These are phyloP conservation scores for Fusarium sp. DNA, from an alignment of 2,329 filamentous ascomycete species.

Conservation along the genomic window DNA sequence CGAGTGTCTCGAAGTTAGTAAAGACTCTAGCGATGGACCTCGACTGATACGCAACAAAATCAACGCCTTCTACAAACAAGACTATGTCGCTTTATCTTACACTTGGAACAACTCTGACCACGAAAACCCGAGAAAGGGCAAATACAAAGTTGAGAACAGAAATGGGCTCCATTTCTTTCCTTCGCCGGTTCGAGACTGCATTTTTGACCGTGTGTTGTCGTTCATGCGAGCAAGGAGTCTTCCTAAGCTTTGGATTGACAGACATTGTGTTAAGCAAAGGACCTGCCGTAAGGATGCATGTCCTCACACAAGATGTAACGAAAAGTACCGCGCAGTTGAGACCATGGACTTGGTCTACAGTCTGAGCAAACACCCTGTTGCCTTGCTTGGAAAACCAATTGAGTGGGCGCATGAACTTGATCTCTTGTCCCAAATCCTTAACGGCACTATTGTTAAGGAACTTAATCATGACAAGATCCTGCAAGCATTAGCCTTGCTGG, in stretches of 20 bases:
- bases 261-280: slow-evolving; percentile 4
- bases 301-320: neutral
- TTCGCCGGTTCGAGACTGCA: slow-evolving; percentile 6
- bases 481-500: neutral
- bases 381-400: slow-evolving; percentile 4
- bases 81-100: slow-evolving; percentile 12
- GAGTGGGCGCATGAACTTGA: slow-evolving; percentile 12
- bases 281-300: neutral
- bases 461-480: neutral
- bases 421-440: neutral
- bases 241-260: neutral
- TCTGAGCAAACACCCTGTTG: neutral
- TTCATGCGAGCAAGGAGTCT: slow-evolving; percentile 1
- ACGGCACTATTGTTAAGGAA: neutral
- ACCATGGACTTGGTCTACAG: slow-evolving; percentile 3
- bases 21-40: too few species aligned
- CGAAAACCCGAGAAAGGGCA: neutral
- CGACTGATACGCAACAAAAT: neutral
- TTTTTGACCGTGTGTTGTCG: slow-evolving; percentile 5
- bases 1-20: neutral
- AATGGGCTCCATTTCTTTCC: accelerated
- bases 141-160: slow-evolving; percentile 2
- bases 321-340: neutral
- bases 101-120: neutral
- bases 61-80: neutral